Base-by-base conservation (phyloP, 208 protist species). In the Acanthamoeba culbertsoni region DNA sequence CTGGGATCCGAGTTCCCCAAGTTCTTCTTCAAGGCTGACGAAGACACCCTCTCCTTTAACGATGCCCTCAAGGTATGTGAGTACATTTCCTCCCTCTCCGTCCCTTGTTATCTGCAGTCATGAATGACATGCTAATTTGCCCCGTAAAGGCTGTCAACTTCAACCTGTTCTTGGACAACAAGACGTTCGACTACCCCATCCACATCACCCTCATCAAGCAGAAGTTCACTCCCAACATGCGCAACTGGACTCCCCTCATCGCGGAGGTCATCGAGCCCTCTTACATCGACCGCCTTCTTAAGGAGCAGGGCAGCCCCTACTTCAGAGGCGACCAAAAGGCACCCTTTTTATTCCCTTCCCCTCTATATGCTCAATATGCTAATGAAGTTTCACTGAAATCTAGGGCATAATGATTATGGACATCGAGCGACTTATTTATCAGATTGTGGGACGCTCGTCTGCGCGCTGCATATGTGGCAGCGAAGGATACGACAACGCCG, bases 31-130 rank as follows among this genome's bases (percentile, higher is more conserved):
- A 82, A 82, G 71, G 8, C 71, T 3, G 23, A 18, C 45, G 71
- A 82, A 23, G 71, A 82, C 43, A 82, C 71, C n/a, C 71, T 82
- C 71, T 82, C 71, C 71, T 82, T 82, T 18, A 82, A 51, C 71
- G 71, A 55, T 26, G 71, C 71, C 26, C 71, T 82, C 71, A 82
- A 82, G 71, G 71, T 31, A 55, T 43, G 26, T 23, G 8, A 2
- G 16, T 16, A 6, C 7, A 35, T 5, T 7, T 48, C 37, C 26
- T 31, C 33, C 68, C 1, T 77, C 37, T 31, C 63, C 55, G 6
- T 28, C 55, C 3, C 8, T n/a, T 35, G 4, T 23, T 12, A 37
- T 23, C 57, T 3, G 33, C 31, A 40, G 8, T 0, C 68, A 59
- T 77, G 18, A 77, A 1, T 16, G 2, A 10, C 31, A 40, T 48